Percentiles rank a stretch among this genome's conserved stretches.
These are phyloP conservation scores for Trichoderma oligosporum DNA, from an alignment of 2,329 filamentous ascomycete species.

Conservation along the genomic window DNA sequence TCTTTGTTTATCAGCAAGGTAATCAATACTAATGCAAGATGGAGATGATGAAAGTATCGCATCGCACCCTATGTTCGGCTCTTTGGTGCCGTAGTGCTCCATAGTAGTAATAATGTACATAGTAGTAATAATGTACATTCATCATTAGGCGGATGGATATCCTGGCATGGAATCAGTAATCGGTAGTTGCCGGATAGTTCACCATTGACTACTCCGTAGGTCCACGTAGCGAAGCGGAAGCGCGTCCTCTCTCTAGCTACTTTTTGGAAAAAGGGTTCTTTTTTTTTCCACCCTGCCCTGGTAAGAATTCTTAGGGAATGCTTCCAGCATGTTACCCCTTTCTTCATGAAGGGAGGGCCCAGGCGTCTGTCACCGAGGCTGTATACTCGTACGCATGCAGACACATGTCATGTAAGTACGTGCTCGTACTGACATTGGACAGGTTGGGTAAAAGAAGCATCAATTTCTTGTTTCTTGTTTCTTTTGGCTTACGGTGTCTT, in stretches of 20 bases:
- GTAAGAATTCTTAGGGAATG: background rate
- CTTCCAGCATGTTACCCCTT: slow-evolving; percentile 1
- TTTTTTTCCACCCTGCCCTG: background rate
- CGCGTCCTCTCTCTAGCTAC: background rate
- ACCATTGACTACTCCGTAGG: background rate
- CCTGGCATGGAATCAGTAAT: background rate
- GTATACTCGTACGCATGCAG: too few species aligned
- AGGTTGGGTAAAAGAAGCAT: too few species aligned
- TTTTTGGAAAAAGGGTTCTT: background rate
- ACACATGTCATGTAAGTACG: too few species aligned
- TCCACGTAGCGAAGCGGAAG: too few species aligned
- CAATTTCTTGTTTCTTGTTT: background rate
- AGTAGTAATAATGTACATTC: background rate
- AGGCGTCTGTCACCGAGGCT: background rate
- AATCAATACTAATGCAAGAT: too few species aligned
- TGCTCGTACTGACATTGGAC: too few species aligned
- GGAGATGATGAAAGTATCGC: too few species aligned
- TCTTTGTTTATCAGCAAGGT: too few species aligned
- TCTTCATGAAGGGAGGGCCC: background rate
- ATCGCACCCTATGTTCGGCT: too few species aligned
- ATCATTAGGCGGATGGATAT: too few species aligned
- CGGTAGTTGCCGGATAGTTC: background rate
- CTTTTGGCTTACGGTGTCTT: background rate
- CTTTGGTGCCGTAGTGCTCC: too few species aligned
- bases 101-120: background rate